Conservation (phyloP, 116 monocot genomes). For the Papilionanthe hybrid region DNA sequence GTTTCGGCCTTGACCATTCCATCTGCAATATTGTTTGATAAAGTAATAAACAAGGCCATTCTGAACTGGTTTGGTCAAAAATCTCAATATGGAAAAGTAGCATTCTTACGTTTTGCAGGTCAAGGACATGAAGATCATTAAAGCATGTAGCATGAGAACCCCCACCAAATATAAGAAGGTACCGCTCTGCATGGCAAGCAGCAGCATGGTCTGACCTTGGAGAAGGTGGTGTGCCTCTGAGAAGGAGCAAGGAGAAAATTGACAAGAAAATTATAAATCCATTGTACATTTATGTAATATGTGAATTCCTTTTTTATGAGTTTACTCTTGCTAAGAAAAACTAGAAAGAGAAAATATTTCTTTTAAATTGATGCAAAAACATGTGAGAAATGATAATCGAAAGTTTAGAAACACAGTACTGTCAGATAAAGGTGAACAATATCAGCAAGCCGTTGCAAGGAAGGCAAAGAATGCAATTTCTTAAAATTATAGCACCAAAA, state of each 20-base stretch:
- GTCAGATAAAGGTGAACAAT: neutral
- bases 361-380: neutral
- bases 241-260: conserved; percentile 7
- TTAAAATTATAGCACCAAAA: neutral
- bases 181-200: conserved; percentile 86
- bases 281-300: neutral
- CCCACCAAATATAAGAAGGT: conserved; percentile 97
- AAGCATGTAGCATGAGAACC: conserved; percentile 99
- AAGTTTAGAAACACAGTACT: neutral
- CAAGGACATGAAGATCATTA: conserved; percentile 96
- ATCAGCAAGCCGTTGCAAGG: neutral
- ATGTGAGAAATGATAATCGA: neutral
- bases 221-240: conserved; percentile 84
- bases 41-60: conserved; percentile 1
- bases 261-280: neutral
- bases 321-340: neutral
- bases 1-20: conserved; percentile 97
- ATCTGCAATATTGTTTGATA: conserved; percentile 47
- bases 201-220: conserved; percentile 99
- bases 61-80: neutral
- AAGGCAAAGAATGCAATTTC: neutral
- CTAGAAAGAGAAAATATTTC: neutral
- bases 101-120: conserved; percentile 77
- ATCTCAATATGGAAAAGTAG: conserved; percentile 6
- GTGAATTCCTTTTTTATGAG: no score